These are phyloP conservation scores for Viola odorata DNA, from an alignment of 345 rosid genomes.

Conservation along the genomic window DNA sequence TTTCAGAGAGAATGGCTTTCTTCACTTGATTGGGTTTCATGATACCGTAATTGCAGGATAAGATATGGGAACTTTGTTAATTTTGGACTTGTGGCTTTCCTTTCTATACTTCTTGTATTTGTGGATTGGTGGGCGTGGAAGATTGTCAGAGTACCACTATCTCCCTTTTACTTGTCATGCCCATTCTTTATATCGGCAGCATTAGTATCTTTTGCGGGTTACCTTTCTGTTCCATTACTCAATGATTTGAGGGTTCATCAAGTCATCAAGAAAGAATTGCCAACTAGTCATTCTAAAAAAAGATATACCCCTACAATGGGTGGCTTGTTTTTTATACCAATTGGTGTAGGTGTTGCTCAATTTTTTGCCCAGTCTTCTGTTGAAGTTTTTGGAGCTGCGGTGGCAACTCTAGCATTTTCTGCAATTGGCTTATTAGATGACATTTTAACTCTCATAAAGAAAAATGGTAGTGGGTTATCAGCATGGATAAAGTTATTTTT, in stretches of 20 bases:
- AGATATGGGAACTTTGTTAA: slow-evolving; percentile 57
- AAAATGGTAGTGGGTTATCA: slow-evolving; percentile 42
- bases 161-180: slow-evolving; percentile 53
- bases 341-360: slow-evolving; percentile 66
- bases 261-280: slow-evolving; percentile 37
- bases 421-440: slow-evolving; percentile 72
- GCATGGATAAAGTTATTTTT: slow-evolving; percentile 48
- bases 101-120: slow-evolving; percentile 44
- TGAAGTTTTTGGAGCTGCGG: slow-evolving; percentile 70
- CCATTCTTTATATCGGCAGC: slow-evolving; percentile 61
- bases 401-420: slow-evolving; percentile 61
- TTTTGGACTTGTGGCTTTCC: slow-evolving; percentile 56
- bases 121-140: slow-evolving; percentile 90
- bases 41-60: slow-evolving; percentile 41
- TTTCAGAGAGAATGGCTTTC: background rate
- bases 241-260: slow-evolving; percentile 46
- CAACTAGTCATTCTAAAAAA: slow-evolving; percentile 36
- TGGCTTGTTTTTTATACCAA: slow-evolving; percentile 69
- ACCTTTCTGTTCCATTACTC: slow-evolving; percentile 66
- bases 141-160: slow-evolving; percentile 79
- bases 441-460: slow-evolving; percentile 34
- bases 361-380: slow-evolving; percentile 46
- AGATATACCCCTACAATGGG: slow-evolving; percentile 79
- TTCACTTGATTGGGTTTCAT: slow-evolving; percentile 9
- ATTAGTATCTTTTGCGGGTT: slow-evolving; percentile 58